A percentile compares a stretch with the other conserved stretches of the same genome.
Conservation (phyloP, 768 basidiomycete genomes). For the Tubosaeta sp. region DNA sequence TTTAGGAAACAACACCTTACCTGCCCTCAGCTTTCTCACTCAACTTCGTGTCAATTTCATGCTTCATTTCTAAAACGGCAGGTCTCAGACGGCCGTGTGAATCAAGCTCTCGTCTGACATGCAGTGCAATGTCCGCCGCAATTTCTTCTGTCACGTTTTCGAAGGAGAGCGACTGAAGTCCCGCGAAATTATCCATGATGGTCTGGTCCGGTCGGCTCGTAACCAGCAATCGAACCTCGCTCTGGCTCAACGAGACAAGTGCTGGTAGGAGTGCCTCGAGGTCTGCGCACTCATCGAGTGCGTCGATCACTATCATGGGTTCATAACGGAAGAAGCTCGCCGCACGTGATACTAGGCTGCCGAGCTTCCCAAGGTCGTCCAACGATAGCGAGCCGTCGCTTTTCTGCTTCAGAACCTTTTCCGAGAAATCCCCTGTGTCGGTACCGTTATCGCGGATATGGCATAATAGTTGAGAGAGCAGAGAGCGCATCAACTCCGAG, state of each 20-base stretch:
- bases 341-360: neutral
- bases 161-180: neutral
- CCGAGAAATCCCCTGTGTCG: neutral
- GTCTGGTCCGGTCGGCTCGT: neutral
- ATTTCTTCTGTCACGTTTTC: neutral
- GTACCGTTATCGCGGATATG: neutral
- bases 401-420: neutral
- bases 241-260: neutral
- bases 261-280: neutral
- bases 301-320: constrained; percentile 10
- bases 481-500: constrained; percentile 1
- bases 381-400: neutral
- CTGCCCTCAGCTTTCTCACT: neutral
- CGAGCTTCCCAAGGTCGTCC: neutral
- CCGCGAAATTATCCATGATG: neutral
- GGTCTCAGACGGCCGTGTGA: neutral
- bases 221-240: neutral
- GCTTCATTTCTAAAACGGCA: neutral
- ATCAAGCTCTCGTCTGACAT: neutral
- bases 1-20: neutral
- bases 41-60: neutral
- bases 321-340: neutral
- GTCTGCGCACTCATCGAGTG: constrained; percentile 8
- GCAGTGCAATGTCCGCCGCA: neutral
- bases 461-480: neutral